phyloP scores from a whole-genome alignment of 768 basidiomycete species.

The Imleria badia region DNA sequence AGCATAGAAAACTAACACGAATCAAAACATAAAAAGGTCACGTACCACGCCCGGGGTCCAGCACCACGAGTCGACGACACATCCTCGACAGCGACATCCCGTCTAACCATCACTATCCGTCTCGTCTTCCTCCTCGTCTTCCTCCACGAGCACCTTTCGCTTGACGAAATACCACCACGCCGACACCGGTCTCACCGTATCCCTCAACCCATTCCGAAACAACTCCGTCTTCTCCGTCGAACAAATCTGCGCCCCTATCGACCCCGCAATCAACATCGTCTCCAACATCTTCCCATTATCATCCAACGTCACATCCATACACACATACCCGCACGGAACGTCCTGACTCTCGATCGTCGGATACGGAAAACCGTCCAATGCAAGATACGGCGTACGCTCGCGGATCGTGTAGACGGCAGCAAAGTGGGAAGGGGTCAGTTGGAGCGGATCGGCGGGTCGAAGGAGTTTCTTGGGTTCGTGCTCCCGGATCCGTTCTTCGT shows the following conservation, averaged over 20 bases:
- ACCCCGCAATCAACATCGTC: slow-evolving; percentile 31
- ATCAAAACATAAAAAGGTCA: not conserved
- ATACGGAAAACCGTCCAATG: slow-evolving; percentile 30
- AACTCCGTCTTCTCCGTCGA: slow-evolving; percentile 30
- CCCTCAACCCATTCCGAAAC: slow-evolving; percentile 31
- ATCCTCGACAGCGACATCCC: not conserved
- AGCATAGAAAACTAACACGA: not conserved
- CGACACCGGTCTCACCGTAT: slow-evolving; percentile 31
- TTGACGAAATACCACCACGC: slow-evolving; percentile 35
- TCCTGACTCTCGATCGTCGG: slow-evolving; percentile 28
- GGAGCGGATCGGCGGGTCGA: slow-evolving; percentile 27
- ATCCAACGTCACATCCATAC: slow-evolving; percentile 29
- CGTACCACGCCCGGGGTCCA: not conserved
- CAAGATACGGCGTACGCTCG: slow-evolving; percentile 19
- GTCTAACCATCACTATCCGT: not conserved
- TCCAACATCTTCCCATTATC: slow-evolving; percentile 27
- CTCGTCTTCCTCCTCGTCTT: not conserved
- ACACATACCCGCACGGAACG: slow-evolving; percentile 31
- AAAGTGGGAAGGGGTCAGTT: slow-evolving; percentile 26
- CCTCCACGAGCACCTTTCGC: not conserved
- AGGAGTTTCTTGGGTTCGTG: slow-evolving; percentile 34
- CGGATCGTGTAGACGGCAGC: slow-evolving; percentile 26
- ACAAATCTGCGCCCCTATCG: slow-evolving; percentile 30
- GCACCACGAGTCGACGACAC: not conserved
- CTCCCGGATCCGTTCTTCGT: slow-evolving; percentile 27